Evolutionary conservation across 148 eudicot species (phyloP).

Genomic region (Chenopodium formosanum): DNA sequence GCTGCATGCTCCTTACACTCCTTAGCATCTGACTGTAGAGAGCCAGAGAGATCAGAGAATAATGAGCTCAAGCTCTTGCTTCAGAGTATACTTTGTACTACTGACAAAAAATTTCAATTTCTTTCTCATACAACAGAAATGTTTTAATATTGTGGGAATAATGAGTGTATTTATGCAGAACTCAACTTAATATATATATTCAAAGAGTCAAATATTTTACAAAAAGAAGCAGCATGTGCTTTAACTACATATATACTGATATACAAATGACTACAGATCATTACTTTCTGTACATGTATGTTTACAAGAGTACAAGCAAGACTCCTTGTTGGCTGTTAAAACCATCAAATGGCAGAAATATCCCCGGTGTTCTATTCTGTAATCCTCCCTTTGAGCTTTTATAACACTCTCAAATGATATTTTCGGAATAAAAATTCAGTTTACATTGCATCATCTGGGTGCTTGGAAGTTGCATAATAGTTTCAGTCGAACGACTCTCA

Average conservation of each 20-base stretch:
- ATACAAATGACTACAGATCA: constrained; percentile 17
- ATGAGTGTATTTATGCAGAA: not conserved
- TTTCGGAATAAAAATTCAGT: not conserved
- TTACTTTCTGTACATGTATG: constrained; percentile 20
- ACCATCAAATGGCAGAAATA: not conserved
- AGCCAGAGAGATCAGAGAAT: not conserved
- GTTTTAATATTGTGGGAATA: too few relatives aligned
- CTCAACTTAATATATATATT: not conserved
- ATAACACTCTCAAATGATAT: not conserved
- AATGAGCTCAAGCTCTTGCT: not conserved
- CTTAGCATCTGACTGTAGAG: not conserved
- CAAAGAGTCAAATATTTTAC: constrained; percentile 9
- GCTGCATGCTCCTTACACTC: not conserved
- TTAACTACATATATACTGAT: constrained; percentile 24
- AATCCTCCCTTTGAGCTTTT: not conserved
- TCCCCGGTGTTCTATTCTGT: not conserved
- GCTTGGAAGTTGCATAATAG: not conserved
- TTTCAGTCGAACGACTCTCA: not conserved
- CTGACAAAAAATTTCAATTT: not conserved
- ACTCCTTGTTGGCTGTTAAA: not conserved
- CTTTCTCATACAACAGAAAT: not conserved
- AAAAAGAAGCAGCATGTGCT: constrained; percentile 8
- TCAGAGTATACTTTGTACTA: not conserved
- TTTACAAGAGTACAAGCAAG: not conserved
- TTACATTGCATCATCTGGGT: constrained; percentile 6